A percentile compares a stretch with the other conserved stretches of the same genome.
phyloP scores from a whole-genome alignment of 129 eudicot species.

The Flaveria brownii region DNA sequence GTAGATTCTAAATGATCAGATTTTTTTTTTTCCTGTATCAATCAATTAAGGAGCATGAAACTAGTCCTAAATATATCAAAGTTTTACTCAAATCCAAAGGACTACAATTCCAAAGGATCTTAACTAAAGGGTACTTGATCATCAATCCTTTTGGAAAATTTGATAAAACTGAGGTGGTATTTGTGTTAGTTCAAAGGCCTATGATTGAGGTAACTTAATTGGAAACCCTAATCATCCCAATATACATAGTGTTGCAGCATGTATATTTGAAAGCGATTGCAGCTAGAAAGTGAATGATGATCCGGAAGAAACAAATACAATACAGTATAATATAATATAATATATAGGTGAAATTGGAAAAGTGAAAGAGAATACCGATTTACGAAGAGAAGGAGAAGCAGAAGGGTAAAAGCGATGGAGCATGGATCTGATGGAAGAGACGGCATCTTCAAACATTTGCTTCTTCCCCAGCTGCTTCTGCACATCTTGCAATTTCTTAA shows the following conservation, averaged over 20 bases:
- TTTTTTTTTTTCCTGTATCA: background rate
- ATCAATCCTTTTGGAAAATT: background rate
- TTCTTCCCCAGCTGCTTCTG: slow-evolving; percentile 76
- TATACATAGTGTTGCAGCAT: background rate
- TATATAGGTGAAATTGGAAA: background rate
- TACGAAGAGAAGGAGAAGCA: slow-evolving; percentile 57
- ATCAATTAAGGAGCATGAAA: background rate
- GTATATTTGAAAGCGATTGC: slow-evolving; percentile 2
- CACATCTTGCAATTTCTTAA: slow-evolving; percentile 67
- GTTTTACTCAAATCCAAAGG: background rate
- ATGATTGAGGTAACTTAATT: background rate
- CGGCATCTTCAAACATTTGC: slow-evolving; percentile 75
- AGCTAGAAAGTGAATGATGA: slow-evolving; percentile 1
- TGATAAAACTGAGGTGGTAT: background rate
- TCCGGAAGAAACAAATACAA: background rate
- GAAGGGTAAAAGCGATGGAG: slow-evolving; percentile 48
- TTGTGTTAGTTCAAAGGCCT: background rate
- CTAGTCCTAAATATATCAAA: slow-evolving; percentile 6
- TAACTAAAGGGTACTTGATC: slow-evolving; percentile 10
- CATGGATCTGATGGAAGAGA: slow-evolving; percentile 59
- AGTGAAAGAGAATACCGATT: slow-evolving; percentile 40
- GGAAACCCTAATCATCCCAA: background rate
- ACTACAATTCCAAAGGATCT: background rate
- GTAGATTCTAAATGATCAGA: background rate
- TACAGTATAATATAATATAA: too few species aligned